Evolutionary conservation across 371 early-diverging fungal genomes (phyloP).

Genomic region (Mortierella sp.): DNA sequence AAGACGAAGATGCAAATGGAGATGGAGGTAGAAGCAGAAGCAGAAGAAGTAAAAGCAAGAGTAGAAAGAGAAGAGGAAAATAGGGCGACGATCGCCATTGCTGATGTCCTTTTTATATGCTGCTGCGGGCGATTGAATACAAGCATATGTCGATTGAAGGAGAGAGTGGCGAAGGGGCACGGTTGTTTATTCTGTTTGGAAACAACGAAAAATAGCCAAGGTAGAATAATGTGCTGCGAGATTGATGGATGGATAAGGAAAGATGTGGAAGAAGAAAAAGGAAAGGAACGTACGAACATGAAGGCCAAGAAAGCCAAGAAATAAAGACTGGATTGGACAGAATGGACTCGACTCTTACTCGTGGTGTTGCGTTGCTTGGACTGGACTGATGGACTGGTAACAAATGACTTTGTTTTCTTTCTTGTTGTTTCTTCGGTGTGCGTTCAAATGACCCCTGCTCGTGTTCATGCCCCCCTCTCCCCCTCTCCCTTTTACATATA

Average conservation of each 20-base stretch:
- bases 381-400: background rate
- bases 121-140: background rate
- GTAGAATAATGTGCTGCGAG: background rate
- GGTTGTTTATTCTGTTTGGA: background rate
- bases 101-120: background rate
- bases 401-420: background rate
- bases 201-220: background rate
- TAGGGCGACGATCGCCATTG: background rate
- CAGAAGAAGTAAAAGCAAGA: background rate
- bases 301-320: conserved; percentile 6
- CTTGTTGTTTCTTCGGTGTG: background rate
- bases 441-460: background rate
- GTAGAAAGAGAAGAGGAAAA: background rate
- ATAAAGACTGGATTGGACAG: background rate
- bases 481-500: background rate
- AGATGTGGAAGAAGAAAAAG: background rate
- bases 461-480: background rate
- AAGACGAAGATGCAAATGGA: background rate
- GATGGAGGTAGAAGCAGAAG: background rate
- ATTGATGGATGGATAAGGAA: background rate
- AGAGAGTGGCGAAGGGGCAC: background rate
- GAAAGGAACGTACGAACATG: too few relatives aligned
- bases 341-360: background rate
- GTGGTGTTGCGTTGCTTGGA: background rate
- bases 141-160: background rate